Evolutionary conservation across 345 rosid genomes (phyloP).

Genomic region (Linum tenue): DNA sequence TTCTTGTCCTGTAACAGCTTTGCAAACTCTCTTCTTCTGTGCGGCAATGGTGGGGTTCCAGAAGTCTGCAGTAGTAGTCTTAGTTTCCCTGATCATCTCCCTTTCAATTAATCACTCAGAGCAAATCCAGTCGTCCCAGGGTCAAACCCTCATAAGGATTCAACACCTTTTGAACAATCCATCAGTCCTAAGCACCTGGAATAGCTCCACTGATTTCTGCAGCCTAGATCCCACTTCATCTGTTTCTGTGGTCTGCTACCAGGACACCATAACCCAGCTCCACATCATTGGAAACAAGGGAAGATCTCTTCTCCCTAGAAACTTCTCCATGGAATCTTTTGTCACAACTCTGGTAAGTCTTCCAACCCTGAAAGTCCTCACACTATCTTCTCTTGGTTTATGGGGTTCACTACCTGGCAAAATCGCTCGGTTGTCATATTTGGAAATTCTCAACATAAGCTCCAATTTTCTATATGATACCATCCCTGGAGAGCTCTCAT

Average conservation of each 20-base stretch:
- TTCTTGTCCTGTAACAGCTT: too few species aligned
- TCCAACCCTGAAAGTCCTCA: constrained; percentile 70
- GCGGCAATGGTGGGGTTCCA: constrained; percentile 27
- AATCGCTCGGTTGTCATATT: constrained; percentile 45
- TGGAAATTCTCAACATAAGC: constrained; percentile 81
- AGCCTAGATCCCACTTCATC: constrained; percentile 51
- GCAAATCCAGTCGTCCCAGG: constrained; percentile 69
- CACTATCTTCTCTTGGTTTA: constrained; percentile 72
- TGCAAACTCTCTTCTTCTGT: too few species aligned
- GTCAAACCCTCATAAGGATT: constrained; percentile 59
- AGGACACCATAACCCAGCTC: constrained; percentile 67
- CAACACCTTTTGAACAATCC: constrained; percentile 59
- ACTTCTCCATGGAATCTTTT: constrained; percentile 74
- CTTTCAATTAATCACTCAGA: constrained; percentile 34
- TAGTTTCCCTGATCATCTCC: constrained; percentile 30
- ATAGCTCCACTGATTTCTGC: constrained; percentile 69
- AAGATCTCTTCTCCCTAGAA: constrained; percentile 40
- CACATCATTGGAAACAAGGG: constrained; percentile 56
- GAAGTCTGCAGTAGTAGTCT: constrained; percentile 15
- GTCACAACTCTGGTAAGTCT: constrained; percentile 64
- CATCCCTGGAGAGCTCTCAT: constrained; percentile 59
- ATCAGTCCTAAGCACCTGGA: constrained; percentile 56
- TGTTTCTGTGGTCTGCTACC: constrained; percentile 76
- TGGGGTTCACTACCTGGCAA: constrained; percentile 85
- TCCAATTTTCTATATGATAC: constrained; percentile 63